A percentile compares a stretch with the other conserved stretches of the same genome.
Conservation (phyloP, 2,329 filamentous ascomycete genomes). For the Colletotrichum orbiculare region DNA sequence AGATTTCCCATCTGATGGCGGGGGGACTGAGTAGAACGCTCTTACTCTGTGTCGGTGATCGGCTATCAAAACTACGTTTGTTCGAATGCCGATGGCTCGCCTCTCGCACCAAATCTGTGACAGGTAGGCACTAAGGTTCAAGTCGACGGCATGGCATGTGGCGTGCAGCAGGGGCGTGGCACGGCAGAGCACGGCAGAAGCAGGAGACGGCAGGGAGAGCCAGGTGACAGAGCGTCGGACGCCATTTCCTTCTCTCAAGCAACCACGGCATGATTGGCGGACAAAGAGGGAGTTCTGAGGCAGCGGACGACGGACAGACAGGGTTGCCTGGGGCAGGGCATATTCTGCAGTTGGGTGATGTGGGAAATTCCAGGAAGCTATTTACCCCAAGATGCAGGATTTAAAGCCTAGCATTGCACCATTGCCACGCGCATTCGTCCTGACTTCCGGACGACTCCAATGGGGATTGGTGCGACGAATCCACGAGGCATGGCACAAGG, state of each 20-base stretch:
- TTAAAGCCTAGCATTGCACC: slow-evolving; percentile 17
- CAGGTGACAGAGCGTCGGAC: background rate
- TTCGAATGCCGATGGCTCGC: background rate
- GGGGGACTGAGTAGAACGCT: slow-evolving; percentile 6
- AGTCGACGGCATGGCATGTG: slow-evolving; percentile 14
- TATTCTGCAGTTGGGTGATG: slow-evolving; percentile 1
- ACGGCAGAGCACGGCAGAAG: slow-evolving; percentile 15
- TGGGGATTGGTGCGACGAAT: slow-evolving; percentile 21
- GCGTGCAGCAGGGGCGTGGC: slow-evolving; percentile 17
- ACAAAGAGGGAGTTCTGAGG: slow-evolving; percentile 4
- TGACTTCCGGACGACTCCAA: slow-evolving; percentile 22
- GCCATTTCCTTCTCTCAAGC: no score
- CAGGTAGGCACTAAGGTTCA: slow-evolving; percentile 10
- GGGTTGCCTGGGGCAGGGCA: slow-evolving; percentile 24
- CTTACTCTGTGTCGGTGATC: slow-evolving; percentile 23
- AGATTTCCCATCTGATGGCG: background rate
- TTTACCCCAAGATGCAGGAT: slow-evolving; percentile 10
- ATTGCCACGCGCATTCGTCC: slow-evolving; percentile 28
- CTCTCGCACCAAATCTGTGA: slow-evolving; percentile 9
- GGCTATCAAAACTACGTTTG: slow-evolving; percentile 11
- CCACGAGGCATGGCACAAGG: slow-evolving; percentile 19
- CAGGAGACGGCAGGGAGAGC: slow-evolving; percentile 4
- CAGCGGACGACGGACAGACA: slow-evolving; percentile 6
- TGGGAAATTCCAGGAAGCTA: slow-evolving; percentile 21
- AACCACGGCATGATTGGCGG: background rate